Base-by-base conservation (phyloP, 768 basidiomycete species). In the Suillus discolor region DNA sequence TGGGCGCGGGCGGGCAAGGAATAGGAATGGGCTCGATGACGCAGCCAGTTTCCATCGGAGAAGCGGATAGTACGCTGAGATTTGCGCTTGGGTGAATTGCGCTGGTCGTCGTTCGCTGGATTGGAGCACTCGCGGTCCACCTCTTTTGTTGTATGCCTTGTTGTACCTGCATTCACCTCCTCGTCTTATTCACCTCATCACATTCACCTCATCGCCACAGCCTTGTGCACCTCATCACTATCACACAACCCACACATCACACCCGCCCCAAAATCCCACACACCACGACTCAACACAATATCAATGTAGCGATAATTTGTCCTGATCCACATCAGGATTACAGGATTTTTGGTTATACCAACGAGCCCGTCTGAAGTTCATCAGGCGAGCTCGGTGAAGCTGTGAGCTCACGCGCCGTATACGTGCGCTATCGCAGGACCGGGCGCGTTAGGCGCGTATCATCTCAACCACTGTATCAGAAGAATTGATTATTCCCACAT, bases 1-100 rank as follows among this genome's bases (percentile, higher is more conserved):
- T 49, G 47, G 28, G 53, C 11, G 9, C 8, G 9, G 18, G 25
- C 15, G 51, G 28, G 53, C 53, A 54, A 34, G 53, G 53, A 18
- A 2, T 66, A 57, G 7, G 39, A 57, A 5, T 60, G 71, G 8
- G 6, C 42, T 16, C 42, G 42, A 44, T 44, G 42, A 12, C 72
- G 67, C 18, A 70, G 23, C 44, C 68, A 0, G 65, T 71, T 20
- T 51, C 51, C 16, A 51, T 51, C 4, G 74, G 74, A 6, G 75
- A 76, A 28, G 68, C 65, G 18, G 73, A 62, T 31, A 76, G 75
- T 55, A 76, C 76, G 28, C 54, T 76, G 51, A 64, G 76, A 36
- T 76, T 77, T 41, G 75, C 75, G 16, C 59, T 76, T 57, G 75
- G 75, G 23, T 76, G 62, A 76, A 36, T 51, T 31, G 54, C 12